Evolutionary conservation across 768 basidiomycete genomes (phyloP).

Genomic region (Asterophora lycoperdoides): DNA sequence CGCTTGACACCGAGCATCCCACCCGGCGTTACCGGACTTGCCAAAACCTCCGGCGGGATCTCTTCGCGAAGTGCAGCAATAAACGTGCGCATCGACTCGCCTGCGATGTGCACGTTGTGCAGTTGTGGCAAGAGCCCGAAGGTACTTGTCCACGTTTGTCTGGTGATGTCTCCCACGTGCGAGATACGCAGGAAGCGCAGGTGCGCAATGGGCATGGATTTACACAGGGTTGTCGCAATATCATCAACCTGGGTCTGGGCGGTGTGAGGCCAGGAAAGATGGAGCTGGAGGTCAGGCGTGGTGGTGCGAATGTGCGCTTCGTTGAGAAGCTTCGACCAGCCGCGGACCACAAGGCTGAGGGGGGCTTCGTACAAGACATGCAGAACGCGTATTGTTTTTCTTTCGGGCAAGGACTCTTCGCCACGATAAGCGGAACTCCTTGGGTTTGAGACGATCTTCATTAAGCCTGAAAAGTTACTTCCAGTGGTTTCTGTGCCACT

Average conservation of each 20-base stretch:
- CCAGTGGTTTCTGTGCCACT: slow-evolving; percentile 14
- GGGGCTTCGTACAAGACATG: slow-evolving; percentile 13
- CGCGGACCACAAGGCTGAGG: slow-evolving; percentile 12
- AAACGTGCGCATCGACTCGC: slow-evolving; percentile 19
- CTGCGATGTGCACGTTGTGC: slow-evolving; percentile 20
- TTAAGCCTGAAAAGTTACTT: slow-evolving; percentile 18
- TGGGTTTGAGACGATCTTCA: slow-evolving; percentile 13
- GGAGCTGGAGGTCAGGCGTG: slow-evolving; percentile 17
- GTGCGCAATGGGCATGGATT: slow-evolving; percentile 20
- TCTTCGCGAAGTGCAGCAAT: slow-evolving; percentile 24
- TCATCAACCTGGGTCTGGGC: slow-evolving; percentile 8
- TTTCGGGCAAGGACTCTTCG: slow-evolving; percentile 5
- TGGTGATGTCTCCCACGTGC: slow-evolving; percentile 16
- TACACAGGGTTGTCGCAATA: slow-evolving; percentile 21
- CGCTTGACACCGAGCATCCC: slow-evolving; percentile 11
- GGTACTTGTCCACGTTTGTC: slow-evolving; percentile 19
- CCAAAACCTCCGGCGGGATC: slow-evolving; percentile 8
- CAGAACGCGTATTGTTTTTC: slow-evolving; percentile 12
- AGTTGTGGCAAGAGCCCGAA: slow-evolving; percentile 28
- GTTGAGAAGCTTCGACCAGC: slow-evolving; percentile 11
- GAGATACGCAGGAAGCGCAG: slow-evolving; percentile 22
- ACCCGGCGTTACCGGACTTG: slow-evolving; percentile 8
- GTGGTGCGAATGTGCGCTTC: not conserved
- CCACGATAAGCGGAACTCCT: slow-evolving; percentile 4
- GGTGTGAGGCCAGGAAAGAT: slow-evolving; percentile 22